Base-by-base conservation (phyloP, 2,329 filamentous ascomycete species). In the Phialemonium atrogriseum region DNA sequence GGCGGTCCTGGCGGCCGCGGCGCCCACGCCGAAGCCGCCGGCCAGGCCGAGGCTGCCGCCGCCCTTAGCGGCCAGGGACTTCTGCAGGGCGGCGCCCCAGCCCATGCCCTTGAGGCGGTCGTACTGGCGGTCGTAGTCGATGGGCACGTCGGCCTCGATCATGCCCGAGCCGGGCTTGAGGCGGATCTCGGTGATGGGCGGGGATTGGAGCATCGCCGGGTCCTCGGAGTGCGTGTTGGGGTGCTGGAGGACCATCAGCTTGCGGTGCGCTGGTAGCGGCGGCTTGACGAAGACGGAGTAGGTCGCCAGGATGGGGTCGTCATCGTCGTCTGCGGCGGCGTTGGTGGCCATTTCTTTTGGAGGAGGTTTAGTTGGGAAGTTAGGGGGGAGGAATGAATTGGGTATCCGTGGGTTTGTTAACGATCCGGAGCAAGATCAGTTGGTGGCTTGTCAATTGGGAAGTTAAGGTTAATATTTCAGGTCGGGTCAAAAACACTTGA, bases 211-310 rank as follows among this genome's bases (percentile, higher is more conserved):
- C 32, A 51, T 56, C 27, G 58, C 48, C 9, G 58, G 51, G 40
- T 80, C 70, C 24, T 73, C 66, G 36, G 75, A 66, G 23, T 68
- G 67, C 40, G 84, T 82, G 59, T 88, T 88, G 16, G 88, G 81
- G 56, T 94, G 93, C 62, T 96, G 88, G 27, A 98, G 73, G 41
- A 96, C 73, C 47, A 89, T 80, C 37, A 87, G 73, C 43, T 80
- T 71, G 37, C 75, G 77, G 47, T 67, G 65, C 11, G 59, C 54
- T 5, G 77, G 68, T 27, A 82, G 72, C 13, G 70, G 63, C 14
- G 85, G 81, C 46, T 88, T 94, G 51, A 94, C 77, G 60, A 81
- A 89, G 56, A 96, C 77, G 51, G 85, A 75, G 70, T 94, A 96
- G 40, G 72, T 77, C 24, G 77, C 70, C 32, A 81, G 68, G 42